These are phyloP conservation scores for Sporothrix humicola DNA, from an alignment of 2,329 filamentous ascomycete genomes.

Conservation along the genomic window DNA sequence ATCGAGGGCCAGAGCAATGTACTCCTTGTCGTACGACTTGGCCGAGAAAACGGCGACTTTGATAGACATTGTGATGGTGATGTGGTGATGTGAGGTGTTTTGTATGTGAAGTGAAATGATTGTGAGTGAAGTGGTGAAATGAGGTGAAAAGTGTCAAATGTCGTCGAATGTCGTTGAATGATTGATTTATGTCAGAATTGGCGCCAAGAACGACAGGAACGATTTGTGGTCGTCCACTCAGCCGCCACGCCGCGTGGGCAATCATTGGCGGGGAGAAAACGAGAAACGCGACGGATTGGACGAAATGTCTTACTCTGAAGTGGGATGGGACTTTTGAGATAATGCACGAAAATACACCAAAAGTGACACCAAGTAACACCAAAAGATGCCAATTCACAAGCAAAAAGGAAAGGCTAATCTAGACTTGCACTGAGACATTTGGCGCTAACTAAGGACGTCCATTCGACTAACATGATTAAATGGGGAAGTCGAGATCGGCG, in stretches of 20 bases:
- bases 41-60: conserved; percentile 68
- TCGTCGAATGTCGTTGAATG: too few species aligned
- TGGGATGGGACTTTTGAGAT: not conserved
- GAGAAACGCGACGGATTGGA: conserved; percentile 5
- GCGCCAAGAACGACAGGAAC: not conserved
- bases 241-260: not conserved
- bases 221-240: conserved; percentile 13
- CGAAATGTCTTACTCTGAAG: conserved; percentile 6
- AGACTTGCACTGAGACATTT: not conserved
- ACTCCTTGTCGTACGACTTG: conserved; percentile 66
- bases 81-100: too few species aligned
- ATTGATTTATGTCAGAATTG: too few species aligned
- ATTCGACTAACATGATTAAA: not conserved
- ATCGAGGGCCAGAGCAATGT: conserved; percentile 53
- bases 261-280: conserved; percentile 4
- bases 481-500: not conserved
- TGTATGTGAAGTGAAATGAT: not conserved
- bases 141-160: too few species aligned
- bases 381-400: not conserved
- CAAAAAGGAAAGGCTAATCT: not conserved
- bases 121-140: too few species aligned
- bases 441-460: conserved; percentile 10
- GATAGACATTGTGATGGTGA: conserved; percentile 46
- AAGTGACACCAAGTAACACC: not conserved
- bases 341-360: not conserved